These are phyloP conservation scores for Tinospora cordifolia DNA, from an alignment of 164 flowering plant genomes.

Conservation along the genomic window DNA sequence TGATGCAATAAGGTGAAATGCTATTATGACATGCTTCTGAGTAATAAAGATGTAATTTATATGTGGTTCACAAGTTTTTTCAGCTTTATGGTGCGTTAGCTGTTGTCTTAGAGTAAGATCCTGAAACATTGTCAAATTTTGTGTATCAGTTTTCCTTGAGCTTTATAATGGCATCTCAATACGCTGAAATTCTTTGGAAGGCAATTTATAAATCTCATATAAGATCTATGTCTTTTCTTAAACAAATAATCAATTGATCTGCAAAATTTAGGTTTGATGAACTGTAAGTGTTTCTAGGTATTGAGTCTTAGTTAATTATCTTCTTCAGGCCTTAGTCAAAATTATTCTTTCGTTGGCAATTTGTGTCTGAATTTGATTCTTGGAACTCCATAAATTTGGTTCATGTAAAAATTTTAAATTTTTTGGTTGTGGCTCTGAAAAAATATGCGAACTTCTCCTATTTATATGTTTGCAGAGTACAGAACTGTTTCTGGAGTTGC, in stretches of 20 bases:
- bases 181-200: neutral
- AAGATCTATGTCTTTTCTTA: neutral
- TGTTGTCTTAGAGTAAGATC: too few relatives aligned
- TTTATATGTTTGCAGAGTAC: conserved; percentile 53
- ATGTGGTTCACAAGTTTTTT: too few relatives aligned
- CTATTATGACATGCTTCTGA: too few relatives aligned
- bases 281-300: neutral
- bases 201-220: neutral
- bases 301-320: neutral
- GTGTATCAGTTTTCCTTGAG: neutral
- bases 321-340: neutral
- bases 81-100: too few relatives aligned
- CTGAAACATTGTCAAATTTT: too few relatives aligned
- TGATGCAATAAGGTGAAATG: too few relatives aligned
- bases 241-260: neutral
- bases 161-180: neutral
- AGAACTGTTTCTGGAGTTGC: conserved; percentile 98
- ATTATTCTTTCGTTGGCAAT: neutral
- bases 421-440: neutral
- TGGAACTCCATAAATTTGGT: neutral
- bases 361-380: neutral
- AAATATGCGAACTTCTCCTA: neutral
- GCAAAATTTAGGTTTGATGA: neutral
- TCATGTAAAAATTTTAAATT: neutral
- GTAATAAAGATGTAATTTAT: too few relatives aligned